Percentiles rank a stretch among this genome's conserved stretches.
These are phyloP conservation scores for Exophiala xenobiotica DNA, from an alignment of 2,329 filamentous ascomycete species.

Conservation along the genomic window DNA sequence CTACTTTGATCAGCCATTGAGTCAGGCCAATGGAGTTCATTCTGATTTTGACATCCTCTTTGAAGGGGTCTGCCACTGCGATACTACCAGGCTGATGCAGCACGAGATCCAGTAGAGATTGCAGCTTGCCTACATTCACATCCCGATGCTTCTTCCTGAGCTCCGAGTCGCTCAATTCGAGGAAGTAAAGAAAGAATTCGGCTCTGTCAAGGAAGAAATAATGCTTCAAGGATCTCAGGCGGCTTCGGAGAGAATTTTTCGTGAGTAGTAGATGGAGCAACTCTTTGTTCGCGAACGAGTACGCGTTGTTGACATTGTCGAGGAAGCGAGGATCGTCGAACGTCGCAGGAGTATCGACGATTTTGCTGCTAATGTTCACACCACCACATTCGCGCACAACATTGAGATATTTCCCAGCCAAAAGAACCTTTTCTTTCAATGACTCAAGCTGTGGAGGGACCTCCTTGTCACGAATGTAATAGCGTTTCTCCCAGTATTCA, in stretches of 20 bases:
- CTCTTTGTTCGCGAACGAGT: constrained; percentile 92
- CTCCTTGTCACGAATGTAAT: constrained; percentile 87
- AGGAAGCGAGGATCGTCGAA: constrained; percentile 91
- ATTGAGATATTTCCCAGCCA: constrained; percentile 96
- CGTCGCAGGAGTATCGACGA: constrained; percentile 77
- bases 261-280: constrained; percentile 87
- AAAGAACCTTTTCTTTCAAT: constrained; percentile 88
- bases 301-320: constrained; percentile 93
- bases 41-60: constrained; percentile 95
- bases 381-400: constrained; percentile 96
- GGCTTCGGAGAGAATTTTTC: constrained; percentile 83
- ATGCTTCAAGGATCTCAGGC: constrained; percentile 89
- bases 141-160: constrained; percentile 82
- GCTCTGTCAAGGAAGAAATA: constrained; percentile 99
- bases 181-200: constrained; percentile 97
- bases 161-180: constrained; percentile 86
- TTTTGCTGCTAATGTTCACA: constrained; percentile 86
- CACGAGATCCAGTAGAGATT: constrained; percentile 92
- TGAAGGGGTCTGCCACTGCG: constrained; percentile 92
- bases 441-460: constrained; percentile 87
- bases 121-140: constrained; percentile 89
- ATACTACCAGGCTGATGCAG: constrained; percentile 94
- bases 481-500: constrained; percentile 98
- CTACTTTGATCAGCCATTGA: constrained; percentile 91
- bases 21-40: constrained; percentile 95